A percentile compares a stretch with the other conserved stretches of the same genome.
phyloP scores from a whole-genome alignment of 108 stramenopile genomes.

The Chaetoceros muelleri region DNA sequence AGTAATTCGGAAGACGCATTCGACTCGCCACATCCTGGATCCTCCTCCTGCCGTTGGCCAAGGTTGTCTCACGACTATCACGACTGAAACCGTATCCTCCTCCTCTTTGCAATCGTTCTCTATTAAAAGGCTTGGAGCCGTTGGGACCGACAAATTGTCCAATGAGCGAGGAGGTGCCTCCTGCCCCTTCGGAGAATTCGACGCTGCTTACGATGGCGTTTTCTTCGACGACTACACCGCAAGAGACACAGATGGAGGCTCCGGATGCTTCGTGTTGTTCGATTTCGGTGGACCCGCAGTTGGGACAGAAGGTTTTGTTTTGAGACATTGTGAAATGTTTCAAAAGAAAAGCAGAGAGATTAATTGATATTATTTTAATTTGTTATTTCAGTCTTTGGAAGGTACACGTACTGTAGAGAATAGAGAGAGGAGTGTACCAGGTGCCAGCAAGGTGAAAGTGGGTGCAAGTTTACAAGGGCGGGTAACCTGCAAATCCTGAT shows the following conservation, averaged over 20 bases:
- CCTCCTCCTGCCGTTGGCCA: conserved; percentile 73
- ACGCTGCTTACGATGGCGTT: conserved; percentile 83
- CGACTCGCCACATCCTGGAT: conserved; percentile 80
- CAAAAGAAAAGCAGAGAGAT: too few relatives aligned
- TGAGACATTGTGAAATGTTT: too few relatives aligned
- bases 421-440: too few relatives aligned
- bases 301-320: conserved; percentile 59
- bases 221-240: conserved; percentile 91
- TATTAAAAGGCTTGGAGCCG: conserved; percentile 53
- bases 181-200: conserved; percentile 88
- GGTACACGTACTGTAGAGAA: too few relatives aligned
- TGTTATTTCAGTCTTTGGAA: too few relatives aligned
- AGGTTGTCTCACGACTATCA: conserved; percentile 84
- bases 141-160: conserved; percentile 84
- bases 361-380: too few relatives aligned
- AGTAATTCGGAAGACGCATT: conserved; percentile 66
- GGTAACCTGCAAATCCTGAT: too few relatives aligned
- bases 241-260: conserved; percentile 71
- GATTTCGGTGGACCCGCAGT: conserved; percentile 79
- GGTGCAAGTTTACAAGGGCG: too few relatives aligned
- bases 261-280: conserved; percentile 74
- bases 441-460: too few relatives aligned
- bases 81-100: conserved; percentile 84
- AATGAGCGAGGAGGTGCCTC: conserved; percentile 72
- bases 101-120: conserved; percentile 21